phyloP scores from a whole-genome alignment of 768 basidiomycete species.

The Pisolithus orientalis region DNA sequence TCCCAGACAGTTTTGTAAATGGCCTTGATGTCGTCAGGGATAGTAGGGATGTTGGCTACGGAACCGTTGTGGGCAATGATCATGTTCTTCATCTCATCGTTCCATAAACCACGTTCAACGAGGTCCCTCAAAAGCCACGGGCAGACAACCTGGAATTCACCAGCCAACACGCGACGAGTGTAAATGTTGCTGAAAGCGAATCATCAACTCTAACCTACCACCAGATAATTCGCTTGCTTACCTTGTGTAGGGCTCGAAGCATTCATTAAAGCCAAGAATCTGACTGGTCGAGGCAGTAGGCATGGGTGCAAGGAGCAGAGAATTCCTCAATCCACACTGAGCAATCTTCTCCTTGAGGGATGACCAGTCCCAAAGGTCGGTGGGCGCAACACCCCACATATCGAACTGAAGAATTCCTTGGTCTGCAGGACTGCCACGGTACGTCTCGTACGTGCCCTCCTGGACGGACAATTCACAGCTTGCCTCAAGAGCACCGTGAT shows the following conservation, averaged over 20 bases:
- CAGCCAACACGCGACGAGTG: conserved; percentile 97
- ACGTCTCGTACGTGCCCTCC: conserved; percentile 85
- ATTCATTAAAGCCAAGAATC: conserved; percentile 97
- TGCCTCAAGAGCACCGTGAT: conserved; percentile 89
- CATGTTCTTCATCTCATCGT: conserved; percentile 99
- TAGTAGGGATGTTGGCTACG: conserved; percentile 78
- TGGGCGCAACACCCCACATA: conserved; percentile 89
- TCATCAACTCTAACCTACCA: conserved; percentile 1
- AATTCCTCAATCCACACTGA: conserved; percentile 79
- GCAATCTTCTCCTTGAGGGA: conserved; percentile 82
- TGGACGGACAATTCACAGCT: conserved; percentile 78
- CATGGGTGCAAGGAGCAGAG: conserved; percentile 92
- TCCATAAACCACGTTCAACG: conserved; percentile 91
- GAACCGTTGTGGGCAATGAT: conserved; percentile 96
- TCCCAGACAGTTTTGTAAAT: conserved; percentile 99
- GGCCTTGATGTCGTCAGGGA: conserved; percentile 88
- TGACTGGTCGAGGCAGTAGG: conserved; percentile 98
- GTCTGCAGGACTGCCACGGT: conserved; percentile 84
- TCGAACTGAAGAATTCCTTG: conserved; percentile 90
- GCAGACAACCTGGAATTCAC: conserved; percentile 99
- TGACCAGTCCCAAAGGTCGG: conserved; percentile 91
- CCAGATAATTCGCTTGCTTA: conserved; percentile 23
- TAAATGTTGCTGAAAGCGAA: conserved; percentile 80
- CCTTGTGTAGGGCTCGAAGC: conserved; percentile 98
- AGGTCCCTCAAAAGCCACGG: conserved; percentile 99